Conservation (phyloP, 495 filamentous ascomycete species). For the Annulohypoxylon moriforme region DNA sequence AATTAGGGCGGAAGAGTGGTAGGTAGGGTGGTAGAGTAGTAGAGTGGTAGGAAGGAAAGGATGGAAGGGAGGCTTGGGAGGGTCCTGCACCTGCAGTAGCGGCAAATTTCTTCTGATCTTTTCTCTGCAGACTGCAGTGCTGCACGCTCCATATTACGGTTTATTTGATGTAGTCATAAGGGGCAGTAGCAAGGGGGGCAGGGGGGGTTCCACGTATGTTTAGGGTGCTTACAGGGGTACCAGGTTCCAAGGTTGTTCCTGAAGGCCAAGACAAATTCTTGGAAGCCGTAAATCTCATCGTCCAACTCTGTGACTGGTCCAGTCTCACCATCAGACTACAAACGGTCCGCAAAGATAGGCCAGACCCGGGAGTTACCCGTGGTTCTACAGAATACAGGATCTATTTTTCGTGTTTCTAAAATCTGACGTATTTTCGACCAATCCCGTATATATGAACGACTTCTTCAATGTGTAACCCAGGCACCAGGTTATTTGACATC, state of each 20-base stretch:
- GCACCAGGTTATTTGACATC: neutral
- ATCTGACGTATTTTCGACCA: conserved; percentile 14
- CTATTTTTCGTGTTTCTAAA: conserved; percentile 33
- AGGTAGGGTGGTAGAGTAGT: neutral
- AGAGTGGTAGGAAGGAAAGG: neutral
- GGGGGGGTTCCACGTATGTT: conserved; percentile 7
- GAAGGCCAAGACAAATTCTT: conserved; percentile 18
- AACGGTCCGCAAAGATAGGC: conserved; percentile 22
- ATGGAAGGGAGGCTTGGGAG: conserved; percentile 27
- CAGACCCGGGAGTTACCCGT: conserved; percentile 20
- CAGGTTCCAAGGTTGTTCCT: conserved; percentile 17
- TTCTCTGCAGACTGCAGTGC: neutral
- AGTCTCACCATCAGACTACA: conserved; percentile 38
- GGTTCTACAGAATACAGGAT: conserved; percentile 8
- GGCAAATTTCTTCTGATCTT: conserved; percentile 30
- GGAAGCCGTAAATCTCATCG: conserved; percentile 31
- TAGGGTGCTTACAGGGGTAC: conserved; percentile 26
- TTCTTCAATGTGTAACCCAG: conserved; percentile 19
- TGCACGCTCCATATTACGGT: conserved; percentile 6
- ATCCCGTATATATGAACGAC: conserved; percentile 3
- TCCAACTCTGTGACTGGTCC: conserved; percentile 40
- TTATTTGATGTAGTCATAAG: conserved; percentile 33
- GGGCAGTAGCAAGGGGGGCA: conserved; percentile 30
- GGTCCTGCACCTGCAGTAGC: conserved; percentile 43
- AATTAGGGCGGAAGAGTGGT: conserved; percentile 18